Conservation (phyloP, 2,329 filamentous ascomycete species). For the Cercospora sojina region DNA sequence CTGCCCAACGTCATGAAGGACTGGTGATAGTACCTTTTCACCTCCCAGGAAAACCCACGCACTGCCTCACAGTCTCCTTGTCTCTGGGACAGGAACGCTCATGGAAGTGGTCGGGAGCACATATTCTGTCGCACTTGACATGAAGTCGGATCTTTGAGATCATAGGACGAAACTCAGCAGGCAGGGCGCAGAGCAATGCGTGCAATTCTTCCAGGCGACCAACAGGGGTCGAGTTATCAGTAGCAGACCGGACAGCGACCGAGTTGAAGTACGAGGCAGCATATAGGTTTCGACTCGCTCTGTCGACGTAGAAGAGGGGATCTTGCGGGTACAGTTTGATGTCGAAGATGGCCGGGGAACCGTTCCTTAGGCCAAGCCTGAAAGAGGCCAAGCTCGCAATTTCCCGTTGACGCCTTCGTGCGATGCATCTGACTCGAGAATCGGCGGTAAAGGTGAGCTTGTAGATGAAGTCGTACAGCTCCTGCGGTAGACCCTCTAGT, state of each 20-base stretch:
- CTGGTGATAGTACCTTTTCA: background rate
- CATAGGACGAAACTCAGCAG: too few relatives aligned
- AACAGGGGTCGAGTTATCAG: accelerated
- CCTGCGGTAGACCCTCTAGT: background rate
- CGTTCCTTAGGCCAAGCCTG: too few relatives aligned
- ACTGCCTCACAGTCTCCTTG: background rate
- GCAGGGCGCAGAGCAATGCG: too few relatives aligned
- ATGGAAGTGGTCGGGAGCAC: too few relatives aligned
- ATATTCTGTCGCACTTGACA: too few relatives aligned
- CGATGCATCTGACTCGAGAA: background rate
- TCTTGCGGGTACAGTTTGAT: background rate
- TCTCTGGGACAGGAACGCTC: too few relatives aligned
- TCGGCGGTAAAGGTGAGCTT: background rate
- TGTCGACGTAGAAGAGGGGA: background rate
- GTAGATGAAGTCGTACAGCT: background rate
- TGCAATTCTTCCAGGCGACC: too few relatives aligned
- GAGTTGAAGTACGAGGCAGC: background rate
- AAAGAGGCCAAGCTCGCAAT: background rate
- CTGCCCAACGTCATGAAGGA: too few relatives aligned
- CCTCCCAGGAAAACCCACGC: background rate
- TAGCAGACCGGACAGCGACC: too few relatives aligned
- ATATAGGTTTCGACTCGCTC: background rate
- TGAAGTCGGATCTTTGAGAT: too few relatives aligned
- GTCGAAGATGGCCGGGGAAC: background rate
- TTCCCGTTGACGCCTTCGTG: background rate